Base-by-base conservation (phyloP, 805 yeast species). In the Nakazawaea holstii region DNA sequence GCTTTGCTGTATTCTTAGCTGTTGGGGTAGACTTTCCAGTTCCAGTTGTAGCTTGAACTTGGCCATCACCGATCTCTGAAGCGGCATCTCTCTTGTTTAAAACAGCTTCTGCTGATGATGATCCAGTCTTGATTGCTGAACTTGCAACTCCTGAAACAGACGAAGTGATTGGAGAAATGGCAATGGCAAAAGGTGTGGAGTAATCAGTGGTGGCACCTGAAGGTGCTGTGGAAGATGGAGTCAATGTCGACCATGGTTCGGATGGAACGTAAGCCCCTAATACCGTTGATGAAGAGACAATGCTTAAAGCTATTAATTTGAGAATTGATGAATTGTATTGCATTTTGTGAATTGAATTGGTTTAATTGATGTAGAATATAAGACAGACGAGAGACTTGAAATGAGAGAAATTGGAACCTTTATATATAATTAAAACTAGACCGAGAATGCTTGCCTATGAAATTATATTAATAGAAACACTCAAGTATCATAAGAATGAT, bases 171-270 rank as follows among this genome's bases (percentile, higher is more conserved):
- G 83, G 76, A 45, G 73, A 70, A 49, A 84, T 79, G 44, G 84
- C 85, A 56, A 85, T 82, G 66, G 91, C 92, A 56, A 85, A 85
- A 32, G 74, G 59, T 37, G 70, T 62, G 17, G 75, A 49, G 69
- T 76, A 80, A 53, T 76, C 77, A 35, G 87, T 79, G 38, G 73
- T 55, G 41, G 82, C 87, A 56, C 77, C 79, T 9, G 73, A 47
- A 48, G 73, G 72, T 41, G 69, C 56, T 7, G 77, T 64, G 27
- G 73, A 78, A 28, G 68, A 46, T 49, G 91, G 89, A 11, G 87
- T 78, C 60, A 84, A 72, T 38, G 87, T 80, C 44, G 84, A 67
- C 82, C 82, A 83, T 49, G 77, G 76, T 43, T 78, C 84, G 28
- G 49, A 45, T 17, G 79, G 82, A 50, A 75, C 74, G 50, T 74